Evolutionary conservation across 129 eudicot genomes (phyloP).

Genomic region (Chrysanthemum seticuspe): DNA sequence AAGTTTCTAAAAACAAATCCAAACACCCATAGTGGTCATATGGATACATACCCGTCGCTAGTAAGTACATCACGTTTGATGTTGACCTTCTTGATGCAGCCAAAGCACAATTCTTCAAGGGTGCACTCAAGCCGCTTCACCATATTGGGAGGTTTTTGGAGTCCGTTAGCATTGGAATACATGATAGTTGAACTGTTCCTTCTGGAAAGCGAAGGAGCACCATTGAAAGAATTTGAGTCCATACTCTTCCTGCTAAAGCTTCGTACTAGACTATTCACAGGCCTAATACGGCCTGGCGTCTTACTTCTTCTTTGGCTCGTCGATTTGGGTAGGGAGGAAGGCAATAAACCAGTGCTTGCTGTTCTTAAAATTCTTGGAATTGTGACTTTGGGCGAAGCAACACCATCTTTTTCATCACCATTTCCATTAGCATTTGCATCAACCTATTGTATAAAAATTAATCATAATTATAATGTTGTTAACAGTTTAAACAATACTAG

Average conservation of each 20-base stretch:
- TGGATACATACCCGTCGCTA: slow-evolving; percentile 41
- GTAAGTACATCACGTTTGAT: slow-evolving; percentile 55
- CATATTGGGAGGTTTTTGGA: slow-evolving; percentile 49
- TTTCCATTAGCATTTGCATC: not conserved
- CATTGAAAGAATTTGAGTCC: slow-evolving; percentile 24
- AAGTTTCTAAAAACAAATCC: not conserved
- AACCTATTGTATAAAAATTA: not conserved
- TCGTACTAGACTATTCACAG: slow-evolving; percentile 26
- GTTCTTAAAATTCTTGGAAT: slow-evolving; percentile 28
- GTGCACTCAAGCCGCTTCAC: slow-evolving; percentile 71
- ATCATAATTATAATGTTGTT: not conserved
- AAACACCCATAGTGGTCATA: slow-evolving; percentile 2
- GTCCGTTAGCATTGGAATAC: slow-evolving; percentile 64
- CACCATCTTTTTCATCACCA: not conserved
- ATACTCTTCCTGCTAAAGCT: slow-evolving; percentile 37
- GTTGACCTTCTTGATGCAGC: slow-evolving; percentile 59
- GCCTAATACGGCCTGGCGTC: slow-evolving; percentile 6
- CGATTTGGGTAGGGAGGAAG: slow-evolving; percentile 24
- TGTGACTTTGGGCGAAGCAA: slow-evolving; percentile 29
- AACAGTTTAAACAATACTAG: not conserved
- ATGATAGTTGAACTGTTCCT: slow-evolving; percentile 43
- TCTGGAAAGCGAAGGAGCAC: slow-evolving; percentile 27
- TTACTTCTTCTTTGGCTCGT: slow-evolving; percentile 37
- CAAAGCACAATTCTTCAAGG: slow-evolving; percentile 76
- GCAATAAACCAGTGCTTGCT: slow-evolving; percentile 25